A percentile compares a stretch with the other conserved stretches of the same genome.
Evolutionary conservation across 176 grass and related monocot genomes (phyloP).

Genomic region (Pontederia paniculata): DNA sequence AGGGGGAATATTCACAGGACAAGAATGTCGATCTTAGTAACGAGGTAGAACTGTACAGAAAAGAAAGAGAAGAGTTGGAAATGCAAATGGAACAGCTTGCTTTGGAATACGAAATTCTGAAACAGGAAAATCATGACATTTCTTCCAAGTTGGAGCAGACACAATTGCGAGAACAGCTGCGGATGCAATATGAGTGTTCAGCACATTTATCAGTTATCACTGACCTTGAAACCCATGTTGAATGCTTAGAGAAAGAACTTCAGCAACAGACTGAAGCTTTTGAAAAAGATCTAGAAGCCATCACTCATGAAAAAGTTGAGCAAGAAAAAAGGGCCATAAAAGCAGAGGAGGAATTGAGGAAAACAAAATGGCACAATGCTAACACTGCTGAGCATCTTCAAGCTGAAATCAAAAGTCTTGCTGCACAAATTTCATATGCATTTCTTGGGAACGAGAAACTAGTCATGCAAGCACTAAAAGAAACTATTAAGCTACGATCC

Average conservation of each 20-base stretch:
- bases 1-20: constrained; percentile 31
- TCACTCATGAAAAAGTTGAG: constrained; percentile 58
- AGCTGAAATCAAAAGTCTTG: constrained; percentile 60
- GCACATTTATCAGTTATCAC: constrained; percentile 73
- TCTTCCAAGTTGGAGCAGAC: constrained; percentile 77
- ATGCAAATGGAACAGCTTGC: constrained; percentile 99
- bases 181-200: constrained; percentile 97
- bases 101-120: constrained; percentile 97
- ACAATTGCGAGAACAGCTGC: constrained; percentile 72
- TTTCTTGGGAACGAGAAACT: constrained; percentile 65
- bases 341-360: constrained; percentile 62
- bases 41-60: constrained; percentile 88
- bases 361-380: constrained; percentile 60
- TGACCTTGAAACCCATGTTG: constrained; percentile 78
- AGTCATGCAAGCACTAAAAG: constrained; percentile 64
- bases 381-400: constrained; percentile 56
- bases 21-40: constrained; percentile 65
- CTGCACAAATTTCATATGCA: constrained; percentile 62
- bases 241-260: constrained; percentile 73
- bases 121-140: constrained; percentile 97
- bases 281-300: constrained; percentile 51
- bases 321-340: constrained; percentile 77
- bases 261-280: constrained; percentile 51
- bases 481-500: constrained; percentile 47
- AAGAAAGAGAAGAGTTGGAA: constrained; percentile 84